Percentiles rank a stretch among this genome's conserved stretches.
Evolutionary conservation across 768 basidiomycete species (phyloP).

Genomic region (Tulasnella sp.): DNA sequence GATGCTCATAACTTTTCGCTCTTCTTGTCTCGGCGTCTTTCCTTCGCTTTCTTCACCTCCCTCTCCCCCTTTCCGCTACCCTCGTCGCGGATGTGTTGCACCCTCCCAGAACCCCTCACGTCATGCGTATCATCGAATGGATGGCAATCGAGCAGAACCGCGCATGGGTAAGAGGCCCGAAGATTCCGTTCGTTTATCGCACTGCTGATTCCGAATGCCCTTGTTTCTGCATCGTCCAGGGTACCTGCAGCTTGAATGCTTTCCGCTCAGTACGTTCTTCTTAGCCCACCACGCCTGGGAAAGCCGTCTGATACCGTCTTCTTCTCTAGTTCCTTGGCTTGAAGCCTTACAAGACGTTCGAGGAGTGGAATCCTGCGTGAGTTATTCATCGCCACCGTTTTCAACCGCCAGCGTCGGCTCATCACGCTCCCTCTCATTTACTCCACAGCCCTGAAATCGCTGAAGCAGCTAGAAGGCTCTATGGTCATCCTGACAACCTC

Average conservation of each 20-base stretch:
- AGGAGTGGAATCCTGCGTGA: constrained; percentile 27
- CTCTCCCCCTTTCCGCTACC: no score
- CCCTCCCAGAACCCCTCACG: constrained; percentile 14
- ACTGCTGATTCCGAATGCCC: neutral
- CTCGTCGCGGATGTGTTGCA: no score
- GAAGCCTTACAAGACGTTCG: constrained; percentile 28
- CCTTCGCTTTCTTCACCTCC: no score
- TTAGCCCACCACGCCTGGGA: neutral
- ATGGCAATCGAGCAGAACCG: constrained; percentile 28
- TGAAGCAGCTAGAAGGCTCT: constrained; percentile 27
- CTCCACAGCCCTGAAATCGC: neutral
- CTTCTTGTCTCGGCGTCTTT: no score
- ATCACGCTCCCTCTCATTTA: neutral
- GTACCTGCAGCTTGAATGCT: constrained; percentile 41
- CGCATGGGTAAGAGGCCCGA: constrained; percentile 21
- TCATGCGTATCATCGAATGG: constrained; percentile 29
- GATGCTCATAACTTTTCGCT: neutral
- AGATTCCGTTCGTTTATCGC: neutral
- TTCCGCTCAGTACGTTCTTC: neutral
- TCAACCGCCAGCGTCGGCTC: neutral
- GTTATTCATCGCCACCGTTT: neutral
- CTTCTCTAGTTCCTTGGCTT: constrained; percentile 24
- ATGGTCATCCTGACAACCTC: constrained; percentile 26
- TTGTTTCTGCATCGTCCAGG: constrained; percentile 33
- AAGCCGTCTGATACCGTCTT: neutral